A percentile compares a stretch with the other conserved stretches of the same genome.
phyloP scores from a whole-genome alignment of 371 early-diverging fungal genomes.

The Dinochytrium kinnereticum region DNA sequence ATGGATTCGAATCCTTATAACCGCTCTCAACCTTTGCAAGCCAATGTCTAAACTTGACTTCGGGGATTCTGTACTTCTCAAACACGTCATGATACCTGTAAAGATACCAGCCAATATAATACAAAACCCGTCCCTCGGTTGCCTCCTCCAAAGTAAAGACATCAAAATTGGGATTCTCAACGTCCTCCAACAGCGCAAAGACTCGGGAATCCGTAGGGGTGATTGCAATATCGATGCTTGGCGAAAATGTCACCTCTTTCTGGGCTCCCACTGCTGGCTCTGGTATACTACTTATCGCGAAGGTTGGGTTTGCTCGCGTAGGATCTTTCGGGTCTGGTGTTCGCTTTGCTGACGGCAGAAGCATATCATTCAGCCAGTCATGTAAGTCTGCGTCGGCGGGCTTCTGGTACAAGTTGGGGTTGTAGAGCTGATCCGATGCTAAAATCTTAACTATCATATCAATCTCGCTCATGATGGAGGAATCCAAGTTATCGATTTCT shows the following conservation, averaged over 20 bases:
- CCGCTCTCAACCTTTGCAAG: conserved; percentile 46
- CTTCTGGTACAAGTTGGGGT: conserved; percentile 44
- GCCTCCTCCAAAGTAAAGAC: conserved; percentile 40
- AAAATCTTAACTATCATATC: conserved; percentile 46
- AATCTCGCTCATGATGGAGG: conserved; percentile 30
- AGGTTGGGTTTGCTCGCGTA: not conserved
- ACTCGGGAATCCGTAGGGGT: conserved; percentile 24
- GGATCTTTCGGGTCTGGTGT: conserved; percentile 16
- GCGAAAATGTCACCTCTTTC: conserved; percentile 19
- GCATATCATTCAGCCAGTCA: conserved; percentile 51
- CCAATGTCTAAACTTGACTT: conserved; percentile 39
- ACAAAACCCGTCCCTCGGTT: conserved; percentile 42
- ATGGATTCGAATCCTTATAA: conserved; percentile 51
- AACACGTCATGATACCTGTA: conserved; percentile 44
- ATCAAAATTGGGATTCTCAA: conserved; percentile 51
- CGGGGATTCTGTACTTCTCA: conserved; percentile 33
- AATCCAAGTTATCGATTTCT: conserved; percentile 34
- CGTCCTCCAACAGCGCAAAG: conserved; percentile 31
- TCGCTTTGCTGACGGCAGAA: conserved; percentile 30
- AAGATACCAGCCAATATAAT: conserved; percentile 40
- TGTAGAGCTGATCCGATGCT: conserved; percentile 50
- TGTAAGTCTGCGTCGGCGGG: conserved; percentile 52
- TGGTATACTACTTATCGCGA: no score
- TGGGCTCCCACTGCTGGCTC: conserved; percentile 1
- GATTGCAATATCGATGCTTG: conserved; percentile 9